Percentiles rank a stretch among this genome's conserved stretches.
phyloP scores from a whole-genome alignment of 495 filamentous ascomycete species.

The Clohesyomyces aquaticus region DNA sequence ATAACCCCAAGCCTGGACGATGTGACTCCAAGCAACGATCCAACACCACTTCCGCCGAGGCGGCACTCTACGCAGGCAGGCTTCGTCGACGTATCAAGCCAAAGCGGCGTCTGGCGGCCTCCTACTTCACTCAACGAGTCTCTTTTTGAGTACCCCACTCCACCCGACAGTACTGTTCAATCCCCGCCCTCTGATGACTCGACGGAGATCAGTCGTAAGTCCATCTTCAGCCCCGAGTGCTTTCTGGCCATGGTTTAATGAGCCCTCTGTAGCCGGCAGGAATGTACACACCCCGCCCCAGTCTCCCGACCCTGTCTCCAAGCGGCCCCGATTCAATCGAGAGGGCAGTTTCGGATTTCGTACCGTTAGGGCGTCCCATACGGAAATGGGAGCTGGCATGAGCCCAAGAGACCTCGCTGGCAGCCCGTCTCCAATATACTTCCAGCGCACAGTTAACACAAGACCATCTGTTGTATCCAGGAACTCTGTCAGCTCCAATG shows the following conservation, averaged over 20 bases:
- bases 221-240: not conserved
- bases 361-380: not conserved
- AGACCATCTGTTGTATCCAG: not conserved
- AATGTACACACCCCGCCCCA: not conserved
- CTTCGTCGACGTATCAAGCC: not conserved
- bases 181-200: not conserved
- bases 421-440: not conserved
- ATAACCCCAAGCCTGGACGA: not conserved
- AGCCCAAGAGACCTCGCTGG: not conserved
- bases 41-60: not conserved
- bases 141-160: not conserved
- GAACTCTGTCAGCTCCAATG: not conserved
- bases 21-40: not conserved
- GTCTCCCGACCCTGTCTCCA: not conserved
- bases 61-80: slow-evolving; percentile 10
- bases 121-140: not conserved
- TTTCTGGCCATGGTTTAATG: not conserved
- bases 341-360: not conserved
- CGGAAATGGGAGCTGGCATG: not conserved
- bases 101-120: not conserved
- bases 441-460: not conserved
- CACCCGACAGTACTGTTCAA: not conserved
- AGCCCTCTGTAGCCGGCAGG: not conserved
- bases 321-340: not conserved
- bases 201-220: not conserved